Evolutionary conservation across 1,284 basidiomycete genomes (phyloP).

Genomic region (Trichosporon asahii): DNA sequence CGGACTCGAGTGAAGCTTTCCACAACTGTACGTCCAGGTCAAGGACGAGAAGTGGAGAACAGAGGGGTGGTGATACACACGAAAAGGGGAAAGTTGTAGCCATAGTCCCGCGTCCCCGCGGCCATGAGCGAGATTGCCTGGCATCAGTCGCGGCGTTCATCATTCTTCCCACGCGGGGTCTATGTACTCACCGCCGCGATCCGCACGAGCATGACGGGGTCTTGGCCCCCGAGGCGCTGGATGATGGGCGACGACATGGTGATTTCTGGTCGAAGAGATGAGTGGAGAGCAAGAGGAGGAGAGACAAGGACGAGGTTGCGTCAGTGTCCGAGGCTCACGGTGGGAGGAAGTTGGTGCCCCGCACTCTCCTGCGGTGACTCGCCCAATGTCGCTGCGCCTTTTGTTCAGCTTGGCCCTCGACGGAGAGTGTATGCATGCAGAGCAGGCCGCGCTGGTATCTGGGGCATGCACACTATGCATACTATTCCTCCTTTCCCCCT

Average conservation of each 20-base stretch:
- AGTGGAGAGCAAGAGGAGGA: neutral
- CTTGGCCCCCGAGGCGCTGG: slow-evolving; percentile 36
- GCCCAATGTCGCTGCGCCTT: no score
- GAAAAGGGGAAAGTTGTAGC: slow-evolving; percentile 45
- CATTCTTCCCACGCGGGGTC: neutral
- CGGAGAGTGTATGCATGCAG: no score
- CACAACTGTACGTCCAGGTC: no score
- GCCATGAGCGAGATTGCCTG: slow-evolving; percentile 35
- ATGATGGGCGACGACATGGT: slow-evolving; percentile 17
- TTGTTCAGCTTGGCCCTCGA: no score
- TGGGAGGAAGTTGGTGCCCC: neutral
- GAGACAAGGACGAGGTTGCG: neutral
- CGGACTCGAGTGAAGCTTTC: no score
- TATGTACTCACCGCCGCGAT: slow-evolving; percentile 29
- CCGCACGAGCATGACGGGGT: slow-evolving; percentile 35
- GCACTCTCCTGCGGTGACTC: neutral
- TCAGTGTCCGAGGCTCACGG: neutral
- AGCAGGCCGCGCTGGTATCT: no score
- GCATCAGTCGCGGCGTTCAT: neutral
- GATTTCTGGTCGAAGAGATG: neutral
- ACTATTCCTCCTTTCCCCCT: no score
- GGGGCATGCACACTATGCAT: no score
- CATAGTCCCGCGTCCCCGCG: slow-evolving; percentile 19
- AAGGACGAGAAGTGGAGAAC: no score
- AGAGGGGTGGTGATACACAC: slow-evolving; percentile 26